A percentile compares a stretch with the other conserved stretches of the same genome.
phyloP scores from a whole-genome alignment of 495 filamentous ascomycete genomes.

The Talaromyces borbonicus region DNA sequence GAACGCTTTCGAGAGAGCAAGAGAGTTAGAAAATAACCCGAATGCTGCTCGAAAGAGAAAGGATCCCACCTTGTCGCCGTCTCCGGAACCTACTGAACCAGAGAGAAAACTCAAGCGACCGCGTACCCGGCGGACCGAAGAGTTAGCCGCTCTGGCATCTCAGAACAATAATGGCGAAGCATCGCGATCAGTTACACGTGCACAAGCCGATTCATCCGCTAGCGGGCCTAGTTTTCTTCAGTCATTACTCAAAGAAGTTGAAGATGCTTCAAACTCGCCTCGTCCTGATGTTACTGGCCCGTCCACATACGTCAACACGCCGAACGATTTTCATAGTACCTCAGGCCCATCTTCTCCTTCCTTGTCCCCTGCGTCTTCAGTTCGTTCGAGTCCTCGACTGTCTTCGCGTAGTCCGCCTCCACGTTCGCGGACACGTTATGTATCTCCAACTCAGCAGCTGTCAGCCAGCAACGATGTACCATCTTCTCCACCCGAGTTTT shows the following conservation, averaged over 20 bases:
- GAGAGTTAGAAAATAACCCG: slow-evolving; percentile 51
- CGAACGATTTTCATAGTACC: slow-evolving; percentile 32
- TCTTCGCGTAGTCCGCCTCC: slow-evolving; percentile 66
- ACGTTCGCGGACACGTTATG: slow-evolving; percentile 46
- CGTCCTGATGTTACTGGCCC: slow-evolving; percentile 38
- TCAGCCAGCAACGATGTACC: slow-evolving; percentile 54
- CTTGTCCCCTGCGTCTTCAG: slow-evolving; percentile 59
- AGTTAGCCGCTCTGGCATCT: slow-evolving; percentile 32
- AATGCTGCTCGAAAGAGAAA: slow-evolving; percentile 60
- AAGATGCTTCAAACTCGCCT: slow-evolving; percentile 51
- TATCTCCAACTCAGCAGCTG: slow-evolving; percentile 59
- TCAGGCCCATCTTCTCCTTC: slow-evolving; percentile 61
- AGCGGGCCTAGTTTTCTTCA: slow-evolving; percentile 61
- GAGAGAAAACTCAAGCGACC: slow-evolving; percentile 79
- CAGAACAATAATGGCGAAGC: slow-evolving; percentile 33
- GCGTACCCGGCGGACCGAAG: slow-evolving; percentile 50
- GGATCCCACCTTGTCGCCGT: slow-evolving; percentile 65
- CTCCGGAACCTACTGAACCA: slow-evolving; percentile 49
- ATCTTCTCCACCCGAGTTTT: slow-evolving; percentile 42
- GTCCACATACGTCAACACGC: slow-evolving; percentile 36
- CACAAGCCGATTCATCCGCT: slow-evolving; percentile 22
- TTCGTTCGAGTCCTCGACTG: slow-evolving; percentile 57
- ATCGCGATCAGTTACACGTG: slow-evolving; percentile 28
- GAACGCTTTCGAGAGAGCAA: slow-evolving; percentile 79
- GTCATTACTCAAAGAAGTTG: slow-evolving; percentile 78